Base-by-base conservation (phyloP, 1,284 basidiomycete genomes). In the Boletus mariae region DNA sequence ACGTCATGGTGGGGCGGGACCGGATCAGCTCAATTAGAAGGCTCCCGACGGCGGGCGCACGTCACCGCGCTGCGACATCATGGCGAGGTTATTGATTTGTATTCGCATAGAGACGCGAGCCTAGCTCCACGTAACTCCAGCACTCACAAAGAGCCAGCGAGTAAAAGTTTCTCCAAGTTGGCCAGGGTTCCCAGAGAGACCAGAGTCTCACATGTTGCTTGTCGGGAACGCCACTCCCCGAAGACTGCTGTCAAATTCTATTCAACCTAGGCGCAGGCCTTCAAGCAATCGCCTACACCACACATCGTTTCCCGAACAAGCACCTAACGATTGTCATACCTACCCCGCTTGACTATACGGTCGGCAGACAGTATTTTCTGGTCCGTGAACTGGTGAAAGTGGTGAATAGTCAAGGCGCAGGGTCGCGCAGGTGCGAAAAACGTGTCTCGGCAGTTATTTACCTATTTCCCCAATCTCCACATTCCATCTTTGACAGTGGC, bases 401-500 rank as follows among this genome's bases (percentile, higher is more conserved):
- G 35, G 35, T 10, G 10, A 43, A 29, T 31, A 29, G 31, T 29
- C 28, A 44, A 44, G 28, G 26, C n/a, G 38, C 38, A 23, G 10
- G 38, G 10, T 25, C n/a, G 37, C 15, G 38, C 20, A 5, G 31
- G 20, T 41, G 38, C n/a, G n/a, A 44, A 52, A 43, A 44, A 4
- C 9, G 8, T 23, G 38, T 50, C n/a, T 50, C 48, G 44, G 35
- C 11, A 4, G 15, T 37, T 17, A 20, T 41, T 37, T 42, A 4
- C 35, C 34, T 54, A 65, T 50, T 66, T 63, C 5, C 76, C 73
- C 49, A 92, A 69, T 62, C 75, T 83, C 92, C 92, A 95, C 64
- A 82, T 72, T 0, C 89, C 89, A 60, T 89, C 87, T 50, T 78
- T 80, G 25, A 78, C 78, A 5, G 77, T 76, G n/a, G 94, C 84